Evolutionary conservation across 768 basidiomycete species (phyloP).

Genomic region (Mycena amicta): DNA sequence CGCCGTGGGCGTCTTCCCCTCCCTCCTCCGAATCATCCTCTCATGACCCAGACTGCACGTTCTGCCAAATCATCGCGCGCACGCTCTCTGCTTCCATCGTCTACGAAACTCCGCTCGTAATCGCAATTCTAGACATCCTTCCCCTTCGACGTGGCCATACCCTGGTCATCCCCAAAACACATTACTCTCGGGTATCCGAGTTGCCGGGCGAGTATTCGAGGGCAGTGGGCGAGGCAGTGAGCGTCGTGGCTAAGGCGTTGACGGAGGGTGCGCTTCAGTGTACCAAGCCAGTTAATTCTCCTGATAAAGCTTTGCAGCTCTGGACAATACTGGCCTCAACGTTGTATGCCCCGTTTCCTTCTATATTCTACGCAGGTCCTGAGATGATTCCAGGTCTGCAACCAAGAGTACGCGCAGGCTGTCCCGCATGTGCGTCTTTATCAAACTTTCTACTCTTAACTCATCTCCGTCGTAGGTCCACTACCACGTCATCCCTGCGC

Average conservation of each 20-base stretch:
- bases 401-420: conserved; percentile 81
- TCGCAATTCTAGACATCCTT: conserved; percentile 72
- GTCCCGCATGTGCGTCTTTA: conserved; percentile 64
- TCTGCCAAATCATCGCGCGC: conserved; percentile 64
- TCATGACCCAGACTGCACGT: conserved; percentile 52
- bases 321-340: conserved; percentile 69
- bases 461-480: conserved; percentile 53
- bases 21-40: not conserved
- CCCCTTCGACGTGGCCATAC: conserved; percentile 70
- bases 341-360: too few relatives aligned
- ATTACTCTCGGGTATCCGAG: conserved; percentile 65
- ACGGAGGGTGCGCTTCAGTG: conserved; percentile 57
- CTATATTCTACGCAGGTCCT: too few relatives aligned
- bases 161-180: conserved; percentile 69
- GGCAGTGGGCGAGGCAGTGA: conserved; percentile 59
- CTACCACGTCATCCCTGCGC: conserved; percentile 78
- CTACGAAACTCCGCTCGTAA: conserved; percentile 63
- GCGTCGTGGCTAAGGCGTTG: conserved; percentile 63
- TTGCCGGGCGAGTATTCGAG: conserved; percentile 61
- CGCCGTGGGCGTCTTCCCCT: conserved; percentile 39
- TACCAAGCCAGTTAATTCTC: too few relatives aligned
- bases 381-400: too few relatives aligned
- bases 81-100: conserved; percentile 51
- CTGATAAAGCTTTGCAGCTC: conserved; percentile 45
- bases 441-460: not conserved